These are phyloP conservation scores for Tylopilus sp. DNA, from an alignment of 768 basidiomycete genomes.

Conservation along the genomic window DNA sequence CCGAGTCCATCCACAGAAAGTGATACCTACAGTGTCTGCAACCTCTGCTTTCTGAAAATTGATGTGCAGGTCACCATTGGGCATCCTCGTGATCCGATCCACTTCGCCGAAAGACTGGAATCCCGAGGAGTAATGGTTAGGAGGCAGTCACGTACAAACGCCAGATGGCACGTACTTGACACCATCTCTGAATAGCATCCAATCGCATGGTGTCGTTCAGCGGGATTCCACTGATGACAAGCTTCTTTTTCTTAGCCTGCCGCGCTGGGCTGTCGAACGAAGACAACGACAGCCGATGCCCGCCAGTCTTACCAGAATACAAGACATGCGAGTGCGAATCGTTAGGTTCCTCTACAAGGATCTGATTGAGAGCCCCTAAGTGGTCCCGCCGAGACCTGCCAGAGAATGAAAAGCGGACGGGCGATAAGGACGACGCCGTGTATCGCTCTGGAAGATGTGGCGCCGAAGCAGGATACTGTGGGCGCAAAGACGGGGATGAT, in stretches of 20 bases:
- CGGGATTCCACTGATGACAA: conserved; percentile 68
- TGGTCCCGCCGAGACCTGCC: conserved; percentile 18
- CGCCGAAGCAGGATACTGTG: conserved; percentile 35
- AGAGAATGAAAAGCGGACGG: conserved; percentile 32
- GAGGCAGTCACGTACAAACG: not conserved
- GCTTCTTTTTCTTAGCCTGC: conserved; percentile 53
- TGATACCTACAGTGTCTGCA: conserved; percentile 65
- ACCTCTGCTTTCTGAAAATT: conserved; percentile 74
- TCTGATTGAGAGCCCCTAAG: conserved; percentile 14
- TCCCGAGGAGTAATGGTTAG: conserved; percentile 8
- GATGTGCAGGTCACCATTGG: conserved; percentile 76
- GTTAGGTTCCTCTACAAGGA: conserved; percentile 26
- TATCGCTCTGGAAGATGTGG: conserved; percentile 39
- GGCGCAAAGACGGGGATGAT: conserved; percentile 37
- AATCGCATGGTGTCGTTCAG: conserved; percentile 57
- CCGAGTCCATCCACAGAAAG: not conserved
- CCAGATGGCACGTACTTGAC: conserved; percentile 49
- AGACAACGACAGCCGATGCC: conserved; percentile 30
- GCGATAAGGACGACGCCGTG: conserved; percentile 27
- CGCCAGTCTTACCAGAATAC: conserved; percentile 22
- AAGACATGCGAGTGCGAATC: conserved; percentile 29
- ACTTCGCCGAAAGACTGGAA: conserved; percentile 71
- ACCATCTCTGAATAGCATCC: conserved; percentile 71
- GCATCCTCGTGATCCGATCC: conserved; percentile 66
- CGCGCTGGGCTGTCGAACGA: conserved; percentile 37